Base-by-base conservation (phyloP, 768 basidiomycete species). In the Nevesoporus exiguus region DNA sequence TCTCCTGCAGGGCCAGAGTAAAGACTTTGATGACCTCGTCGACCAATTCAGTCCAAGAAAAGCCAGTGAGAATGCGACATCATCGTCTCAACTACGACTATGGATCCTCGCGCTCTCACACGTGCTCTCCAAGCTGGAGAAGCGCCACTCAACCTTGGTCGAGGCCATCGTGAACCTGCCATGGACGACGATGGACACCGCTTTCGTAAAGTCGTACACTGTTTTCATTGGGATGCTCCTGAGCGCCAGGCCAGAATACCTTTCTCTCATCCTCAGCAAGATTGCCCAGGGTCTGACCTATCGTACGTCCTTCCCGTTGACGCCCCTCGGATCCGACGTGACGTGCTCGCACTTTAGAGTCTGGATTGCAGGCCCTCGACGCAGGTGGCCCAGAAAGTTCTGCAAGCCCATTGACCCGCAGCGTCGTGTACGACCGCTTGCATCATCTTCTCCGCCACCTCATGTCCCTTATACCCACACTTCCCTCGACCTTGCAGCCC, bases 51-150 rank as follows among this genome's bases (percentile, higher is more conserved):
- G 82, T 60, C 76, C 77, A 3, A 75, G 77, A 58, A 74, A 78
- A 19, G 61, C 77, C 0, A 30, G 55, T 22, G 55, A 62, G 37
- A 63, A 71, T 49, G 56, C 64, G 7, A 62, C 70, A 30, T 68
- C 79, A 33, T 63, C 76, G 47, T 63, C 77, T 49, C 83, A 91
- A 59, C 72, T 95, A 43, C 83, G 88, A 11, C 73, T 85, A 6
- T 94, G 90, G 89, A 79, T 99, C 29, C 77, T 85, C 29, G 91
- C 93, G 0, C 79, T 99, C 25, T 89, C 92, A 0, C 92, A 98
- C 64, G 90, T 93, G 55, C 92, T 98, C 51, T 95, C 93, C 24
- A 82, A 91, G 39, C 77, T 99, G 30, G 94, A 93, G 61, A 84
- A 84, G 46, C 77, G 80, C 9, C 95, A 98, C 66, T 75, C 84